Evolutionary conservation across 306 rosid genomes (phyloP).

Genomic region (Luffa aegyptiaca): DNA sequence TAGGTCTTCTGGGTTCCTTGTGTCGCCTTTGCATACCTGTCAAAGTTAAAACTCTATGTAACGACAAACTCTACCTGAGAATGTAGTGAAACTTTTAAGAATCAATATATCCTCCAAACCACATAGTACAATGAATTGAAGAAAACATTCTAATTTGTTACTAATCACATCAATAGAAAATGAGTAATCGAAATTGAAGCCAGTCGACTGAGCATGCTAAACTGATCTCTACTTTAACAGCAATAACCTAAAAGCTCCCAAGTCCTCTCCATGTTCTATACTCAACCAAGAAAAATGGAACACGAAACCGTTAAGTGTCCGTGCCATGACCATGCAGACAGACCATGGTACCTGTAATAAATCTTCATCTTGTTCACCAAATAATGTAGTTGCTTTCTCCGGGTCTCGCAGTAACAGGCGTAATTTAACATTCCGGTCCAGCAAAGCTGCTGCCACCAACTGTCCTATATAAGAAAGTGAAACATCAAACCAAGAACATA

Average conservation of each 20-base stretch:
- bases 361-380: slow-evolving; percentile 65
- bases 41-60: slow-evolving; percentile 22
- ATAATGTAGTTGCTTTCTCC: slow-evolving; percentile 59
- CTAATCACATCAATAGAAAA: not conserved
- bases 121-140: not conserved
- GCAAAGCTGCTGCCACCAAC: slow-evolving; percentile 76
- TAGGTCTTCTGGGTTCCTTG: slow-evolving; percentile 57
- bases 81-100: not conserved
- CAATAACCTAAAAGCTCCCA: not conserved
- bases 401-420: slow-evolving; percentile 67
- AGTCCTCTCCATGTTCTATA: not conserved
- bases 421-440: slow-evolving; percentile 53
- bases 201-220: not conserved
- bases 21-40: slow-evolving; percentile 74
- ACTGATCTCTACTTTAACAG: not conserved
- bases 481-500: slow-evolving; percentile 3
- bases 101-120: not conserved
- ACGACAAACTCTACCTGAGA: not conserved
- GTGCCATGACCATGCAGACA: not conserved
- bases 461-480: slow-evolving; percentile 54
- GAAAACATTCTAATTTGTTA: not conserved
- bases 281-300: not conserved
- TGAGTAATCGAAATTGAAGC: not conserved
- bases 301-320: not conserved
- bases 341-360: slow-evolving; percentile 42